phyloP scores from a whole-genome alignment of 2,329 filamentous ascomycete genomes.

The Aspergillus sp. region DNA sequence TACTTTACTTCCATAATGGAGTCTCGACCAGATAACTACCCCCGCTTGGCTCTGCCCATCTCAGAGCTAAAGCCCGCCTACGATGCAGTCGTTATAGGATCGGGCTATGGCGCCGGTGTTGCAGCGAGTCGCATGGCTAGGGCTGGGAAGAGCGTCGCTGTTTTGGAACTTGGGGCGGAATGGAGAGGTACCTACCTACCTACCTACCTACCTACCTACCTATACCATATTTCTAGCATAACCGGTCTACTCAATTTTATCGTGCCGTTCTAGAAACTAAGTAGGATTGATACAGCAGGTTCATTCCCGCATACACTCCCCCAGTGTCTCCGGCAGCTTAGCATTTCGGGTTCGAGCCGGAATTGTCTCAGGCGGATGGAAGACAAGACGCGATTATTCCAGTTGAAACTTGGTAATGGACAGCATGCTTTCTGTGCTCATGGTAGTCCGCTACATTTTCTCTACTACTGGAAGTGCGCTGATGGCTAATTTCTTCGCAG shows the following conservation, averaged over 20 bases:
- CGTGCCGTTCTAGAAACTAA: too few relatives aligned
- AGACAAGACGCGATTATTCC: constrained; percentile 63
- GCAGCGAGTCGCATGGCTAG: constrained; percentile 66
- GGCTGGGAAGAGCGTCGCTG: constrained; percentile 59
- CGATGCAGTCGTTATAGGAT: constrained; percentile 67
- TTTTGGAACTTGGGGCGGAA: constrained; percentile 65
- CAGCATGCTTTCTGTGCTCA: constrained; percentile 64
- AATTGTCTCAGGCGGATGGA: not conserved
- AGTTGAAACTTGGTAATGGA: constrained; percentile 62
- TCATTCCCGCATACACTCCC: constrained; percentile 13
- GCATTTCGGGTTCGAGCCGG: constrained; percentile 10
- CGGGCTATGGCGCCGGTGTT: constrained; percentile 67
- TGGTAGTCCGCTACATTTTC: constrained; percentile 37
- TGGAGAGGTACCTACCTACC: constrained; percentile 23
- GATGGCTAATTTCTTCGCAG: constrained; percentile 26
- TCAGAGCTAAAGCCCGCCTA: constrained; percentile 39
- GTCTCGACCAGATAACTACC: constrained; percentile 17
- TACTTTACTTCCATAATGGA: too few relatives aligned
- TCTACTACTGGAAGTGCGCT: not conserved
- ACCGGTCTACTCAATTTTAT: too few relatives aligned
- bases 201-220: too few relatives aligned
- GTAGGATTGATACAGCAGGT: not conserved
- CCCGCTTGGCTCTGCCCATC: not conserved
- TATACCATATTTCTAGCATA: too few relatives aligned
- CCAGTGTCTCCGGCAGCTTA: constrained; percentile 11